phyloP scores from a whole-genome alignment of 2,329 filamentous ascomycete genomes.

The Bipolaris sorokiniana region DNA sequence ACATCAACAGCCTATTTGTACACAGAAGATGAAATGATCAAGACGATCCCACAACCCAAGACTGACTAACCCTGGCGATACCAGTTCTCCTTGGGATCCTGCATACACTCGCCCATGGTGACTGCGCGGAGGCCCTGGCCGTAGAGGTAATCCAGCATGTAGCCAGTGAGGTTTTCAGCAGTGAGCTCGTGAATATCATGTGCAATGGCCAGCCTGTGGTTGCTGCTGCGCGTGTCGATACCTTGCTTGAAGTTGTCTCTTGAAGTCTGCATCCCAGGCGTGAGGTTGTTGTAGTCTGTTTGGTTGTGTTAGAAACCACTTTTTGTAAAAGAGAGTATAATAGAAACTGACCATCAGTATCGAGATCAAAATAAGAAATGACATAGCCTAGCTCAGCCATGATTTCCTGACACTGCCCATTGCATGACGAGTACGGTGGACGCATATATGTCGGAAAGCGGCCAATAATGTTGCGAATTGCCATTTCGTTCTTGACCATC shows the following conservation, averaged over 20 bases:
- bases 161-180: constrained; percentile 52
- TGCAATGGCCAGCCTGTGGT: constrained; percentile 60
- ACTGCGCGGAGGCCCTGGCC: constrained; percentile 53
- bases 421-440: constrained; percentile 57
- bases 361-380: constrained; percentile 65
- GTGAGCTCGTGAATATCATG: constrained; percentile 58
- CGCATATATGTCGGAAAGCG: constrained; percentile 63
- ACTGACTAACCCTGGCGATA: constrained; percentile 35
- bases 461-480: constrained; percentile 60
- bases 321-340: background rate
- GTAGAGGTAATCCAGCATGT: constrained; percentile 52
- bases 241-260: constrained; percentile 49
- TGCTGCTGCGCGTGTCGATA: background rate
- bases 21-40: too few species aligned
- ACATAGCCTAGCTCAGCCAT: constrained; percentile 60
- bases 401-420: constrained; percentile 48
- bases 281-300: constrained; percentile 40
- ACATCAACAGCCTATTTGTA: too few species aligned
- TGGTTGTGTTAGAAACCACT: background rate
- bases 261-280: constrained; percentile 39
- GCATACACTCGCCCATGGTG: constrained; percentile 57
- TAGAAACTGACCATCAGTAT: constrained; percentile 55
- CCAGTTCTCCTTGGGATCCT: constrained; percentile 55
- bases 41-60: too few species aligned
- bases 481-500: constrained; percentile 62